Evolutionary conservation across 2,329 filamentous ascomycete genomes (phyloP), one percentile per base, ranked within the genome.

Genomic region (Colletotrichum chlorophyti): DNA sequence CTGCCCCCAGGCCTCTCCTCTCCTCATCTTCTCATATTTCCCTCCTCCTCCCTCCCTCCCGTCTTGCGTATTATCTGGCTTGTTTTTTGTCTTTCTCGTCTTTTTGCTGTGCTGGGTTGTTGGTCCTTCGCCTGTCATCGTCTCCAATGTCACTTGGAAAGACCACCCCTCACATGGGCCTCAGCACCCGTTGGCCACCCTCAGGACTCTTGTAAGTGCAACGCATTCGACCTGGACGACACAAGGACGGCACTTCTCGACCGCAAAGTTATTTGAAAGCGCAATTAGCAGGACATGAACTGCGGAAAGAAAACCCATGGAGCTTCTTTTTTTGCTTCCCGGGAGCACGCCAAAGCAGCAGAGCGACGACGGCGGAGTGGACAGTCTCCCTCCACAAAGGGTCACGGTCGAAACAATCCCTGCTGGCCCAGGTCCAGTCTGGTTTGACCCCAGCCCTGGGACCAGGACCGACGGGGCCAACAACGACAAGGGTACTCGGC

Each of bases 1-100:
- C 38, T 46, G 38, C 52, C 55, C 54, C 49, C 53, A 49, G n/a
- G n/a, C n/a, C n/a, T 58, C 37, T 43, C 51, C 57, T 60, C 37
- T 51, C 38, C 32, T 53, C 45, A 45, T 23, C 34, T 32, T 34
- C 48, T 46, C 38, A n/a, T 37, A 47, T 57, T 54, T 47, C 54
- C 34, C 40, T 34, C 61, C 48, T 31, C 27, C 26, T 61, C 31
- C 21, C 38, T 24, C 40, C 42, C 24, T 45, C 47, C 57, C 38
- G 45, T 52, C 31, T 41, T 31, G 43, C 46, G n/a, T 55, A 41
- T 54, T 43, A 27, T 41, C 38, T 24, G 35, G 40, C 23, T 57
- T 23, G 21, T 43, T 54, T 41, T 34, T 17, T 26, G 10, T 15
- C 17, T 15, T 11, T 43, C 6, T 27, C 3, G 32, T 31, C 15